phyloP scores from a whole-genome alignment of 2,329 filamentous ascomycete species.

The Pseudonectria foliicola region DNA sequence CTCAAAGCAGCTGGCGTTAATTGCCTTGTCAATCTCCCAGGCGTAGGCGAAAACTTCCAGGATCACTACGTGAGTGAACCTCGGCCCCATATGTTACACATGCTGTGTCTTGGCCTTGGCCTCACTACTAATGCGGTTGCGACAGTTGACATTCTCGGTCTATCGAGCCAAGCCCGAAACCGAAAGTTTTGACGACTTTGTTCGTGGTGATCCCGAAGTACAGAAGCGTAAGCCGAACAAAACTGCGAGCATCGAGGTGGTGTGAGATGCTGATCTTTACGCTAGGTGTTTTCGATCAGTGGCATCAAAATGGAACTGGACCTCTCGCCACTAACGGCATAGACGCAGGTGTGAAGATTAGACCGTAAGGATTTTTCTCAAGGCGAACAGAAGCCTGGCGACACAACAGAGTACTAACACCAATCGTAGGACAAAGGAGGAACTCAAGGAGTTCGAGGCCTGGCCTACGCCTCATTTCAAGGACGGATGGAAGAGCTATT shows the following conservation, averaged over 20 bases:
- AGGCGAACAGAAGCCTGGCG: no score
- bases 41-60: conserved; percentile 71
- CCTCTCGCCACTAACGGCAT: conserved; percentile 73
- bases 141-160: conserved; percentile 53
- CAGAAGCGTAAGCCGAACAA: conserved; percentile 49
- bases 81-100: no score
- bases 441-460: conserved; percentile 59
- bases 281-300: conserved; percentile 62
- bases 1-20: conserved; percentile 61
- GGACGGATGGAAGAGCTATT: conserved; percentile 72
- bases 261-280: not conserved
- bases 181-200: conserved; percentile 76
- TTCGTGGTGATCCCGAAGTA: conserved; percentile 62
- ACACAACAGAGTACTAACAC: no score
- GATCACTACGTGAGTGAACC: conserved; percentile 66
- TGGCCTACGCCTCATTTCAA: conserved; percentile 72
- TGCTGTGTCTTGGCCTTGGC: no score
- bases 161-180: conserved; percentile 68
- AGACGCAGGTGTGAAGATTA: conserved; percentile 71
- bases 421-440: conserved; percentile 44
- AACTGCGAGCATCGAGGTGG: not conserved
- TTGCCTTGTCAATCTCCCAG: conserved; percentile 62
- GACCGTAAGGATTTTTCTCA: no score
- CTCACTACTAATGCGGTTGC: no score
- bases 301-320: conserved; percentile 72